Evolutionary conservation across 768 basidiomycete species (phyloP).

Genomic region (Hericium erinaceus): DNA sequence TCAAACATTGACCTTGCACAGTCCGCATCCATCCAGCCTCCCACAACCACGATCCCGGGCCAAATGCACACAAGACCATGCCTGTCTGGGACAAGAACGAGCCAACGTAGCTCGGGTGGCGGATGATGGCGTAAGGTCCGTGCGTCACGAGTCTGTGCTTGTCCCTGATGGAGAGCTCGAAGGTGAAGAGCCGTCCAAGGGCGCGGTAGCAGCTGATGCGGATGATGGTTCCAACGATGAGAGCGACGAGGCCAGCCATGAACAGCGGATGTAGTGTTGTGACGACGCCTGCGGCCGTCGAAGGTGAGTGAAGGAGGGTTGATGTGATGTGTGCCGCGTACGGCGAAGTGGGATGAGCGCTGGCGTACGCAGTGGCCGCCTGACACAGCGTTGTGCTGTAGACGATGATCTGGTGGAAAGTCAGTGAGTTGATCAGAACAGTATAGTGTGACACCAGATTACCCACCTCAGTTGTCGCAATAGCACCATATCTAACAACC

Average conservation of each 20-base stretch:
- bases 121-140: slow-evolving; percentile 16
- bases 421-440: no score
- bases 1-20: background rate
- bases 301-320: no score
- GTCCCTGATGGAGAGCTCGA: slow-evolving; percentile 11
- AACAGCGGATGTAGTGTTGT: background rate
- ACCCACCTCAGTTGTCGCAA: no score
- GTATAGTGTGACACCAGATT: no score
- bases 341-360: no score
- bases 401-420: no score
- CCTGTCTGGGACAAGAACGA: slow-evolving; percentile 11
- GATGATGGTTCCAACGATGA: slow-evolving; percentile 3
- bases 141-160: slow-evolving; percentile 15
- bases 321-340: no score
- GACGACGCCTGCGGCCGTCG: no score
- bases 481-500: no score
- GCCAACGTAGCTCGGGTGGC: slow-evolving; percentile 17
- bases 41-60: slow-evolving; percentile 12
- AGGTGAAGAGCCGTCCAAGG: slow-evolving; percentile 13
- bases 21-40: slow-evolving; percentile 5
- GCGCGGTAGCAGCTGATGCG: slow-evolving; percentile 10
- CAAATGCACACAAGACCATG: slow-evolving; percentile 9
- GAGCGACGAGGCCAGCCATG: background rate
- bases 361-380: no score
- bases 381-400: no score